These are phyloP conservation scores for Penicillium crustosum DNA, from an alignment of 2,329 filamentous ascomycete species.

Conservation along the genomic window DNA sequence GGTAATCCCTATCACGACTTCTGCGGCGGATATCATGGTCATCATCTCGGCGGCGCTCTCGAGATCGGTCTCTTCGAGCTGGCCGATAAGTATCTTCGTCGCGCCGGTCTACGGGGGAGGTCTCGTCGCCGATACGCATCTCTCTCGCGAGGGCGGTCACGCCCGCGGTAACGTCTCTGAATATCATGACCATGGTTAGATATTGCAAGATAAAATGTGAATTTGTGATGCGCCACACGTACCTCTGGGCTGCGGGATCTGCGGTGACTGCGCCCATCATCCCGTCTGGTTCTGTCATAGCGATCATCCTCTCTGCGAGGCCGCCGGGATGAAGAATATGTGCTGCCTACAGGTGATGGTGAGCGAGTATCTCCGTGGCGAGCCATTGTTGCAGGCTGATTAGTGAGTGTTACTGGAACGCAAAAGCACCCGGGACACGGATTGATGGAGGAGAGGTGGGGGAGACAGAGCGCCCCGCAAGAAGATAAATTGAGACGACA, in stretches of 20 bases:
- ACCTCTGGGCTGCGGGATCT: constrained; percentile 52
- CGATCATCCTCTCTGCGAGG: constrained; percentile 55
- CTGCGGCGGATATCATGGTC: constrained; percentile 61
- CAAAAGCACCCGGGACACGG: constrained; percentile 30
- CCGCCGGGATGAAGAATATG: constrained; percentile 69
- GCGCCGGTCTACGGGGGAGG: constrained; percentile 61
- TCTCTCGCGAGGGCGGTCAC: constrained; percentile 57
- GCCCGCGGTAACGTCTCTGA: constrained; percentile 55
- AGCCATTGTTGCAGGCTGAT: constrained; percentile 58
- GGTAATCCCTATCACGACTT: constrained; percentile 69
- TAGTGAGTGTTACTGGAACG: constrained; percentile 49
- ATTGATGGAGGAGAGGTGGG: constrained; percentile 8
- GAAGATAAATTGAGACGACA: not conserved
- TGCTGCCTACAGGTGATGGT: constrained; percentile 91
- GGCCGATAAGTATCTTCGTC: constrained; percentile 63
- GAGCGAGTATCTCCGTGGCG: constrained; percentile 69
- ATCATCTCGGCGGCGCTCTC: constrained; percentile 63
- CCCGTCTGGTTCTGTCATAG: constrained; percentile 52
- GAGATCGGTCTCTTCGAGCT: constrained; percentile 60
- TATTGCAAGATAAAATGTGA: not conserved
- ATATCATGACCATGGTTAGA: constrained; percentile 16
- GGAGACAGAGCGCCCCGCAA: not conserved
- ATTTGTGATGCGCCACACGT: constrained; percentile 23
- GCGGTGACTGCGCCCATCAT: constrained; percentile 50
- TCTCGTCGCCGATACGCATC: constrained; percentile 65